Conservation (phyloP, 73 alveolate species). For the Uronychia setigera region DNA sequence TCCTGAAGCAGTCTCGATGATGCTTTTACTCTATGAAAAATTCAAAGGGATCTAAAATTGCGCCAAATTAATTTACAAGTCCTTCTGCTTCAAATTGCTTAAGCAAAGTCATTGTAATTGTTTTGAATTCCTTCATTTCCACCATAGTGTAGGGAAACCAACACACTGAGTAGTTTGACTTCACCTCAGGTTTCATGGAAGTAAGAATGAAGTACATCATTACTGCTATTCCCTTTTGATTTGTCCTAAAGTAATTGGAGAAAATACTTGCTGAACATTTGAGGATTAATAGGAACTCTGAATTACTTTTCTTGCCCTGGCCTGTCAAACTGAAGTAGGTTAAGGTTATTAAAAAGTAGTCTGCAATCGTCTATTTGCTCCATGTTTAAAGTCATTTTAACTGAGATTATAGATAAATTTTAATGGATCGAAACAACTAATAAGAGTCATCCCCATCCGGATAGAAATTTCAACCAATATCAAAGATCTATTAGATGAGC, state of each 20-base stretch:
- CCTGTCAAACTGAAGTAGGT: slow-evolving; percentile 19
- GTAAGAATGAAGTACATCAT: slow-evolving; percentile 15
- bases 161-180: slow-evolving; percentile 33
- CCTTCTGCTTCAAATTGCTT: slow-evolving; percentile 14
- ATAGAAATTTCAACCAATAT: too few species aligned
- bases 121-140: slow-evolving; percentile 55
- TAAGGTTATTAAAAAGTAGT: slow-evolving; percentile 39
- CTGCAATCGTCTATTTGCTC: neutral
- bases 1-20: slow-evolving; percentile 55
- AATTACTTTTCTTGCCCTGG: slow-evolving; percentile 21
- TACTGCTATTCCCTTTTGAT: slow-evolving; percentile 57
- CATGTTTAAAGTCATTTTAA: too few species aligned
- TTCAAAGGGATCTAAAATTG: slow-evolving; percentile 1
- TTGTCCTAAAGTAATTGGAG: too few species aligned
- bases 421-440: too few species aligned
- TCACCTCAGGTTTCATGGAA: slow-evolving; percentile 29
- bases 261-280: slow-evolving; percentile 47
- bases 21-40: slow-evolving; percentile 28
- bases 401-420: too few species aligned
- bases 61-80: neutral
- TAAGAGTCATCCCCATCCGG: too few species aligned
- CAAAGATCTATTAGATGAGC: too few species aligned
- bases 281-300: slow-evolving; percentile 19
- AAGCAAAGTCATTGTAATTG: slow-evolving; percentile 17
- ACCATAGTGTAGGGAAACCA: slow-evolving; percentile 65